phyloP scores from a whole-genome alignment of 345 rosid species.

The Salix viminalis region DNA sequence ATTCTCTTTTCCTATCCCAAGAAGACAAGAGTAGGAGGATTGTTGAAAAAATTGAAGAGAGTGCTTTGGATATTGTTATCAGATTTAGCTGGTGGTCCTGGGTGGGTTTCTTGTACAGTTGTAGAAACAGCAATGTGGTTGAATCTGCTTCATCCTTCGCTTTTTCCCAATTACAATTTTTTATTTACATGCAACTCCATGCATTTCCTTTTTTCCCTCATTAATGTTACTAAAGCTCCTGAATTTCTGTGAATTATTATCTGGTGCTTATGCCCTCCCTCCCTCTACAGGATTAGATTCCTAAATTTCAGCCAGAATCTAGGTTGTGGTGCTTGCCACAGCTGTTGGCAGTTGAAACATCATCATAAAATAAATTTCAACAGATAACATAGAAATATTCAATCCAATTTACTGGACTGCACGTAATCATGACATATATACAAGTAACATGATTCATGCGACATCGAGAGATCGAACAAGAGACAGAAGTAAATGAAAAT shows the following conservation, averaged over 20 bases:
- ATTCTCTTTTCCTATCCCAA: slow-evolving; percentile 20
- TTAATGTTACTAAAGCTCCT: neutral
- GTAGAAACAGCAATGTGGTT: slow-evolving; percentile 37
- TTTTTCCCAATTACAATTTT: neutral
- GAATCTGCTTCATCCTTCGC: slow-evolving; percentile 4
- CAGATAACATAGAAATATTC: neutral
- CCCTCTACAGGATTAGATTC: neutral
- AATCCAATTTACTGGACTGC: neutral
- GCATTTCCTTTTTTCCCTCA: slow-evolving; percentile 1
- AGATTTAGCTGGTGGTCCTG: slow-evolving; percentile 16
- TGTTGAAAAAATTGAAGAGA: neutral
- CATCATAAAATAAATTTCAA: neutral
- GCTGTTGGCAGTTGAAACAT: neutral
- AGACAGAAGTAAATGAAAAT: neutral
- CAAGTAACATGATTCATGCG: neutral
- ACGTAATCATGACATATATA: neutral
- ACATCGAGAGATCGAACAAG: neutral
- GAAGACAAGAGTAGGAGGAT: slow-evolving; percentile 1
- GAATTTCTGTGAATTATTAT: neutral
- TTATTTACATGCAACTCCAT: neutral
- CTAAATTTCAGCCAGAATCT: neutral
- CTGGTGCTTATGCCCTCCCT: neutral
- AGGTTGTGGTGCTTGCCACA: neutral
- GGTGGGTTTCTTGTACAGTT: slow-evolving; percentile 51
- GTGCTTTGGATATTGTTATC: slow-evolving; percentile 9